Conservation (phyloP, 805 yeast genomes). For the Spencermartinsiella europaea region DNA sequence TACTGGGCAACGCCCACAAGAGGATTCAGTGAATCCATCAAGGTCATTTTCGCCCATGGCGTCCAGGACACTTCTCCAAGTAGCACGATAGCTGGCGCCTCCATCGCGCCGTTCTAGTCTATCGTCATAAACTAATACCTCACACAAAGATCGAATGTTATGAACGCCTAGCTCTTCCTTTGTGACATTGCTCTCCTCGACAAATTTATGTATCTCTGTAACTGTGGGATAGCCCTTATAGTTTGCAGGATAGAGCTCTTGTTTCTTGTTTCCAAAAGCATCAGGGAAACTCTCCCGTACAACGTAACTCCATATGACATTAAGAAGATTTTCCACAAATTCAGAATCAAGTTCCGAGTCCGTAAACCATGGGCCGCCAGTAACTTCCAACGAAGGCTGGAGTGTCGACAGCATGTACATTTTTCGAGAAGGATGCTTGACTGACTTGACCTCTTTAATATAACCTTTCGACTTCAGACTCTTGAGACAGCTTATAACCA, state of each 20-base stretch:
- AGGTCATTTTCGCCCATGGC: slow-evolving; percentile 43
- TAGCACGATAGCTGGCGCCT: slow-evolving; percentile 66
- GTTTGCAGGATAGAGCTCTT: slow-evolving; percentile 50
- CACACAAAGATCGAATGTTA: slow-evolving; percentile 79
- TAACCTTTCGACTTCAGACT: slow-evolving; percentile 71
- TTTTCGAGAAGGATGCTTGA: slow-evolving; percentile 86
- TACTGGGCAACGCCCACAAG: slow-evolving; percentile 32
- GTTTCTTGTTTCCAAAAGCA: slow-evolving; percentile 45
- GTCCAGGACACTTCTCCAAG: slow-evolving; percentile 76
- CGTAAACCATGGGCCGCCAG: slow-evolving; percentile 99
- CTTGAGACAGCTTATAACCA: slow-evolving; percentile 80
- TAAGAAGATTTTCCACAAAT: slow-evolving; percentile 76
- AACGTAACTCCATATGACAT: slow-evolving; percentile 83
- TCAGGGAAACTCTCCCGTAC: slow-evolving; percentile 73
- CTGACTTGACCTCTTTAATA: slow-evolving; percentile 86
- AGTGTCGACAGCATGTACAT: slow-evolving; percentile 91
- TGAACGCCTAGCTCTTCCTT: slow-evolving; percentile 68
- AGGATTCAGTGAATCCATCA: slow-evolving; percentile 28
- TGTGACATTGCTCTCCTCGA: slow-evolving; percentile 65
- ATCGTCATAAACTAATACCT: slow-evolving; percentile 83
- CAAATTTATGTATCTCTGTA: slow-evolving; percentile 71
- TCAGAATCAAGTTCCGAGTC: slow-evolving; percentile 93
- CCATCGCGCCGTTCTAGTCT: slow-evolving; percentile 62
- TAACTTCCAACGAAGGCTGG: slow-evolving; percentile 91
- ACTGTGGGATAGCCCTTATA: slow-evolving; percentile 63